Evolutionary conservation across 129 eudicot genomes (phyloP).

Genomic region (Helichrysum umbraculigerum): DNA sequence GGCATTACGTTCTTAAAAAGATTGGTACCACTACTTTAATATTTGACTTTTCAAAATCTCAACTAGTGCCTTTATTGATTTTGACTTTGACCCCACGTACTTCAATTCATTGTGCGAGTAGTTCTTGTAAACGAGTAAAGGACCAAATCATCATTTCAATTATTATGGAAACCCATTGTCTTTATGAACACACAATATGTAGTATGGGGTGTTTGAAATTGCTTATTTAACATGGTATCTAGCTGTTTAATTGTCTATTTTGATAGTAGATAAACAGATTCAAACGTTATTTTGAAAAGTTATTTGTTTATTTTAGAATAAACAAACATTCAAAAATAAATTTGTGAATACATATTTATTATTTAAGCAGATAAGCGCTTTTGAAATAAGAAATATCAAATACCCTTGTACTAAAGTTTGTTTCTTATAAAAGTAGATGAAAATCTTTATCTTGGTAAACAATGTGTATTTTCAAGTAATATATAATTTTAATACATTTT

Average conservation of each 20-base stretch:
- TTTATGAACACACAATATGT: no score
- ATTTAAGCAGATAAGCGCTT: no score
- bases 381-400: no score
- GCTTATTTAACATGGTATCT: background rate
- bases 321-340: no score
- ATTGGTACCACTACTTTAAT: background rate
- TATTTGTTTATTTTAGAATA: no score
- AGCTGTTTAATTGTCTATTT: background rate
- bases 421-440: no score
- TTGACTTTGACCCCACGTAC: conserved; percentile 17
- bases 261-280: background rate
- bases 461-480: no score
- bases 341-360: no score
- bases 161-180: background rate
- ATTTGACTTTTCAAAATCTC: conserved; percentile 20
- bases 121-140: background rate
- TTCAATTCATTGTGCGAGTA: conserved; percentile 6
- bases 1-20: background rate
- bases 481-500: no score
- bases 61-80: background rate
- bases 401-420: no score
- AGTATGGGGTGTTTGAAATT: background rate
- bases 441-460: no score
- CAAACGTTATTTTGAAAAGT: no score
- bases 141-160: background rate